Conservation (phyloP, 768 basidiomycete species). For the Cantharellus anzutake region DNA sequence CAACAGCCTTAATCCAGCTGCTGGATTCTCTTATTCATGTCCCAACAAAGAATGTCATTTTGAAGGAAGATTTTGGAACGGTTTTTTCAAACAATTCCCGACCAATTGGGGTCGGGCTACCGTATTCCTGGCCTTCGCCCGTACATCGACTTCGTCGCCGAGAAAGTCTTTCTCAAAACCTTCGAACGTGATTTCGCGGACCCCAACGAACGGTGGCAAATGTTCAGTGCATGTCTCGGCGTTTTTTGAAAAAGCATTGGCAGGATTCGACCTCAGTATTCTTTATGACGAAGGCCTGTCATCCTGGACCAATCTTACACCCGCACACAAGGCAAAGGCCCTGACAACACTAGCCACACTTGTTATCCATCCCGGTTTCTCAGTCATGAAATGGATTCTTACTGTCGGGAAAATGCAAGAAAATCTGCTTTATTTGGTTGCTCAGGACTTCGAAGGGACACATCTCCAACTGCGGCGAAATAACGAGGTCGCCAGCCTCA, state of each 20-base stretch:
- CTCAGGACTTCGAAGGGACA: slow-evolving; percentile 61
- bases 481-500: slow-evolving; percentile 47
- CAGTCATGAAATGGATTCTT: slow-evolving; percentile 62
- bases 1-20: slow-evolving; percentile 71
- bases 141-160: slow-evolving; percentile 71
- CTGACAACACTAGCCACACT: slow-evolving; percentile 23
- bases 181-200: slow-evolving; percentile 53
- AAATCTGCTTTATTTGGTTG: slow-evolving; percentile 57
- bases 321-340: neutral
- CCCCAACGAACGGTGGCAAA: slow-evolving; percentile 66
- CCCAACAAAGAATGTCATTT: slow-evolving; percentile 46
- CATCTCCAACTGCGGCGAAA: slow-evolving; percentile 30
- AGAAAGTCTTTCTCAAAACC: slow-evolving; percentile 71
- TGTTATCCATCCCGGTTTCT: slow-evolving; percentile 65
- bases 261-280: slow-evolving; percentile 56
- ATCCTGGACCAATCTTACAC: neutral
- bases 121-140: slow-evolving; percentile 65
- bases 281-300: slow-evolving; percentile 22
- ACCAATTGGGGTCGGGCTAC: slow-evolving; percentile 61
- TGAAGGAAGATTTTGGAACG: slow-evolving; percentile 36
- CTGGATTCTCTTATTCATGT: slow-evolving; percentile 72
- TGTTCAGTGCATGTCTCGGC: slow-evolving; percentile 66
- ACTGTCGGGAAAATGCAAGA: slow-evolving; percentile 53
- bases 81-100: slow-evolving; percentile 62
- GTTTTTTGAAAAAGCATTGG: slow-evolving; percentile 73